Evolutionary conservation across 202 grass and related monocot genomes (phyloP), one percentile per base, ranked within the genome.

Genomic region (Tripidium arundinaceum): DNA sequence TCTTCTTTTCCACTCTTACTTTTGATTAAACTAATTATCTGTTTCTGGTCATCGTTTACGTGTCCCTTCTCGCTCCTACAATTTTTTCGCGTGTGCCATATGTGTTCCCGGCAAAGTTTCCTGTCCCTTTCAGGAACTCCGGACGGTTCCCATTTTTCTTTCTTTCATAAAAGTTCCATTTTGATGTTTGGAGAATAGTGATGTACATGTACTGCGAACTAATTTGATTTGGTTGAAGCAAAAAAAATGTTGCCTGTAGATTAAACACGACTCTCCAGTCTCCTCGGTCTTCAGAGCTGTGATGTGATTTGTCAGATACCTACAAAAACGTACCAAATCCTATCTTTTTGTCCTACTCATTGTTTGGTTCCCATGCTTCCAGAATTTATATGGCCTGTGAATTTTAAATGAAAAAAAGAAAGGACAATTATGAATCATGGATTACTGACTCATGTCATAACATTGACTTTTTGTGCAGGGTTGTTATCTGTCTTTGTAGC

Each of bases 291-390:
- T 80, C 62, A 31, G 37, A 60, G 46, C 69, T 77, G 66, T 87
- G 45, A 76, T 71, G 78, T 52, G 65, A 66, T 77, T 67, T 70
- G 46, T 72, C 58, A 60, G 58, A 36, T 73, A 37, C 21, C 45
- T 72, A 50, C 38, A 45, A 80, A 79, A 50, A 45, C 68, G 2
- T 5, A 50, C 29, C 55, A 49, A 89, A 66, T 76, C 71, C 60
- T 85, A 77, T 72, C 40, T 36, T 2, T 71, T 65, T 89, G 87
- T 73, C 65, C 2, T 82, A 70, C 72, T 61, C 38, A 15, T 81
- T 82, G 72, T 68, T 76, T 89, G 73, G 72, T 72, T 78, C 36
- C 45, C 49, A 33, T 78, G 38, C 24, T 72, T 61, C 39, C 12
- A 41, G 28, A 64, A 65, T 80, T 76, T 81, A 63, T 70, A 62